Evolutionary conservation across 495 filamentous ascomycete species (phyloP).

Genomic region (Beverwykella pulmonaria): DNA sequence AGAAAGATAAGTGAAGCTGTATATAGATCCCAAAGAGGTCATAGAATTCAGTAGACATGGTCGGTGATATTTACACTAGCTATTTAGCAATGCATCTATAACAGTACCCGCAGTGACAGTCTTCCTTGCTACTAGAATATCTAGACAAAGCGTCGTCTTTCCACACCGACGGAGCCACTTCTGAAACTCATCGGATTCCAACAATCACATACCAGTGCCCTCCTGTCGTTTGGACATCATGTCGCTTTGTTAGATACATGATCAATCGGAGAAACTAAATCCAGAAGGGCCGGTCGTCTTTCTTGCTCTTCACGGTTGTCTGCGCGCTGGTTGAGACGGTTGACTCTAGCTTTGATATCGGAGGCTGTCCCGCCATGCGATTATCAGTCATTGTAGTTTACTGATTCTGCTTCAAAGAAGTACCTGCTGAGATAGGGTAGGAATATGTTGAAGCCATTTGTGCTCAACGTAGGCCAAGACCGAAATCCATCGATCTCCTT

Average conservation of each 20-base stretch:
- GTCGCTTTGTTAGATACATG: slow-evolving; percentile 15
- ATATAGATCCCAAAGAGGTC: neutral
- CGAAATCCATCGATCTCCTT: slow-evolving; percentile 5
- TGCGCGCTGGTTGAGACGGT: neutral
- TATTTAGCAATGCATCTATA: slow-evolving; percentile 48
- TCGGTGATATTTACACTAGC: too few species aligned
- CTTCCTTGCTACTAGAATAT: slow-evolving; percentile 45
- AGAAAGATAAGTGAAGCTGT: slow-evolving; percentile 34
- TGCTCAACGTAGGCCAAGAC: neutral
- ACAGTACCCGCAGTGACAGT: slow-evolving; percentile 39
- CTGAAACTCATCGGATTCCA: slow-evolving; percentile 45
- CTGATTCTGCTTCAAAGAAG: neutral
- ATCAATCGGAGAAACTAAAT: slow-evolving; percentile 4
- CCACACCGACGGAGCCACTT: slow-evolving; percentile 23
- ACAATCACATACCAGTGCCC: slow-evolving; percentile 50
- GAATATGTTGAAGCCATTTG: neutral
- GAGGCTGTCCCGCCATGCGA: neutral
- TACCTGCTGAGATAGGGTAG: neutral
- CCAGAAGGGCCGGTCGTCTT: slow-evolving; percentile 34
- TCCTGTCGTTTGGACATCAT: slow-evolving; percentile 2
- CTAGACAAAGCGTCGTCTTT: slow-evolving; percentile 45
- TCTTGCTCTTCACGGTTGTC: neutral
- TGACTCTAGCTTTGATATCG: neutral
- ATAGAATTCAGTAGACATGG: neutral
- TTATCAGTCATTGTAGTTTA: neutral